phyloP scores from a whole-genome alignment of 805 yeast species.

The Metschnikowia bowlesiae region DNA sequence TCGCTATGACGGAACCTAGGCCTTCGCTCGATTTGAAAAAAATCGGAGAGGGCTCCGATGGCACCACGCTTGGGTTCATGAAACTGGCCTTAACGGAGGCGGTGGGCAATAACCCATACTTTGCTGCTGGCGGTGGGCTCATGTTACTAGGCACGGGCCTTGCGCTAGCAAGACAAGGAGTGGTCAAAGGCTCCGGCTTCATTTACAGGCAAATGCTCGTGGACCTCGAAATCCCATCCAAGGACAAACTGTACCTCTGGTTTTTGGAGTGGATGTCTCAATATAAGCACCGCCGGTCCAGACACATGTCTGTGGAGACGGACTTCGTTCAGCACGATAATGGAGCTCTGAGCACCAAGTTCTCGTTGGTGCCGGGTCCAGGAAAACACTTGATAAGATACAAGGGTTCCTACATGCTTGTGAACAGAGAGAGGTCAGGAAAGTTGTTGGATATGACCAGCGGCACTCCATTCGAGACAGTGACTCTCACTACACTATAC shows the following conservation, averaged over 20 bases:
- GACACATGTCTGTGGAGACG: slow-evolving; percentile 90
- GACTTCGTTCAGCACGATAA: slow-evolving; percentile 83
- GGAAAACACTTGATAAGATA: slow-evolving; percentile 87
- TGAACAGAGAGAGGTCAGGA: slow-evolving; percentile 87
- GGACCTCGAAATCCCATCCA: slow-evolving; percentile 88
- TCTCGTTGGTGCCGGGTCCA: slow-evolving; percentile 94
- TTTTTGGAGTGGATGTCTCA: slow-evolving; percentile 94
- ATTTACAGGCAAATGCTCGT: slow-evolving; percentile 80
- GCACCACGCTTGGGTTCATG: slow-evolving; percentile 32
- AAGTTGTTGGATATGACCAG: slow-evolving; percentile 81
- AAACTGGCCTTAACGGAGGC: slow-evolving; percentile 46
- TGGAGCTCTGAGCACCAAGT: slow-evolving; percentile 83
- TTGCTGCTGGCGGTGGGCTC: slow-evolving; percentile 97
- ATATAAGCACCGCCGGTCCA: slow-evolving; percentile 65
- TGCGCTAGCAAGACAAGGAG: slow-evolving; percentile 70
- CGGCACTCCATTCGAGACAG: slow-evolving; percentile 95
- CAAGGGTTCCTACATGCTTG: slow-evolving; percentile 81
- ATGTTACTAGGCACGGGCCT: slow-evolving; percentile 92
- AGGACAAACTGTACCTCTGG: slow-evolving; percentile 93
- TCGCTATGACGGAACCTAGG: slow-evolving; percentile 1
- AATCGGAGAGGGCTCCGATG: slow-evolving; percentile 34
- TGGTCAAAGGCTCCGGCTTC: slow-evolving; percentile 58
- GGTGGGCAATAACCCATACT: slow-evolving; percentile 78
- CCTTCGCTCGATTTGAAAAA: slow-evolving; percentile 32
- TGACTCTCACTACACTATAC: slow-evolving; percentile 86